A percentile compares a stretch with the other conserved stretches of the same genome.
phyloP scores from a whole-genome alignment of 495 filamentous ascomycete genomes.

The Lasiosphaeriaceae sp. region DNA sequence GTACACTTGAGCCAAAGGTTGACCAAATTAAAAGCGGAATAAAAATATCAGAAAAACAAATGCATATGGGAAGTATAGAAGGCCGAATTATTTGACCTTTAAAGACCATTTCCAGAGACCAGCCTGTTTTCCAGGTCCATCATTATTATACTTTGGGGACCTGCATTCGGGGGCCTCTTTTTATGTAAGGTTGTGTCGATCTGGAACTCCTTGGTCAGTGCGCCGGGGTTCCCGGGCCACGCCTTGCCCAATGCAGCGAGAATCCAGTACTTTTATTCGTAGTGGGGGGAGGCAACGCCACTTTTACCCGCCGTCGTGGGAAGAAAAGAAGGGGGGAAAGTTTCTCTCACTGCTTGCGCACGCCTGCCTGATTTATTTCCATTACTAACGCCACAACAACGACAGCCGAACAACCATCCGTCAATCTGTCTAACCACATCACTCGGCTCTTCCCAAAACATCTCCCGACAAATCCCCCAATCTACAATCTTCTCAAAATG shows the following conservation, averaged over 20 bases:
- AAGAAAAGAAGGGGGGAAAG: neutral
- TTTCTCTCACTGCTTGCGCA: neutral
- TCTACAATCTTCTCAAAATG: slow-evolving; percentile 33
- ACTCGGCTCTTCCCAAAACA: neutral
- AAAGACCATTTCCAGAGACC: too few species aligned
- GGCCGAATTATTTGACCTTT: too few species aligned
- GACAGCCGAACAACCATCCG: neutral
- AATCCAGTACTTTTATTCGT: neutral
- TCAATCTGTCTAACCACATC: neutral
- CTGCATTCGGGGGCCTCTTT: neutral
- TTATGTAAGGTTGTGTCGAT: neutral
- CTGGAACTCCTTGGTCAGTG: neutral
- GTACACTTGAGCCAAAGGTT: too few species aligned
- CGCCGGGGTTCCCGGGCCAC: neutral
- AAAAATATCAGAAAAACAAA: too few species aligned
- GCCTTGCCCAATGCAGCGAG: neutral
- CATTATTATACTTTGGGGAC: too few species aligned
- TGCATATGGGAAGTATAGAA: too few species aligned
- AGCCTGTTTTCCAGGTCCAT: too few species aligned
- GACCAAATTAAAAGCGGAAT: too few species aligned
- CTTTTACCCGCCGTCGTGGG: neutral
- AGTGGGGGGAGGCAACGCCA: neutral
- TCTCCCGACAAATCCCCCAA: neutral
- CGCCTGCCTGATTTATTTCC: neutral
- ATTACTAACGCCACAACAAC: neutral